phyloP scores from a whole-genome alignment of 371 early-diverging fungal genomes.

The Batkoa obscura region DNA sequence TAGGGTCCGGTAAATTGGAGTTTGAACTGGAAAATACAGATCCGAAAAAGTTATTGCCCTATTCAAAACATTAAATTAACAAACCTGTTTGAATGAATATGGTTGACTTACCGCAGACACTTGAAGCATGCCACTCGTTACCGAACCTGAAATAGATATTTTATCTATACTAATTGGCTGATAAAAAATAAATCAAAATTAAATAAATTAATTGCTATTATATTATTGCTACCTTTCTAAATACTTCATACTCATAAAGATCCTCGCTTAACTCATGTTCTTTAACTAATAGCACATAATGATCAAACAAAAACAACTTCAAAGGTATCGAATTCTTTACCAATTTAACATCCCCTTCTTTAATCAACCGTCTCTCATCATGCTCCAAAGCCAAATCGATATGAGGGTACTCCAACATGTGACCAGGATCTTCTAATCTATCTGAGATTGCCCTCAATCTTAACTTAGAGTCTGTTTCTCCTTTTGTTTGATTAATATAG shows the following conservation, averaged over 20 bases:
- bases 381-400: constrained; percentile 36
- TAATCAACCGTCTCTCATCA: constrained; percentile 40
- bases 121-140: neutral
- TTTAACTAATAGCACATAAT: constrained; percentile 61
- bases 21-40: neutral
- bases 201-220: neutral
- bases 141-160: neutral
- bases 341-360: constrained; percentile 62
- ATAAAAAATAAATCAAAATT: neutral
- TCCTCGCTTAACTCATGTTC: constrained; percentile 24
- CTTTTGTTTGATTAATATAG: constrained; percentile 34
- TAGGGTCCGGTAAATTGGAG: neutral
- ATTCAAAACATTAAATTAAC: neutral
- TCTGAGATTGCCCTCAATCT: constrained; percentile 11
- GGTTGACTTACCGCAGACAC: neutral
- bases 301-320: constrained; percentile 67
- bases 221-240: constrained; percentile 15
- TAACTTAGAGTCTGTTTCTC: neutral
- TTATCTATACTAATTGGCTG: neutral
- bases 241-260: constrained; percentile 40
- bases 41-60: neutral
- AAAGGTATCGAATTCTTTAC: constrained; percentile 28
- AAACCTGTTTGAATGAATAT: neutral
- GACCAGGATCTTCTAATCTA: neutral
- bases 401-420: neutral